These are phyloP conservation scores for Choanephora cucurbitarum DNA, from an alignment of 371 early-diverging fungal genomes.

Conservation along the genomic window DNA sequence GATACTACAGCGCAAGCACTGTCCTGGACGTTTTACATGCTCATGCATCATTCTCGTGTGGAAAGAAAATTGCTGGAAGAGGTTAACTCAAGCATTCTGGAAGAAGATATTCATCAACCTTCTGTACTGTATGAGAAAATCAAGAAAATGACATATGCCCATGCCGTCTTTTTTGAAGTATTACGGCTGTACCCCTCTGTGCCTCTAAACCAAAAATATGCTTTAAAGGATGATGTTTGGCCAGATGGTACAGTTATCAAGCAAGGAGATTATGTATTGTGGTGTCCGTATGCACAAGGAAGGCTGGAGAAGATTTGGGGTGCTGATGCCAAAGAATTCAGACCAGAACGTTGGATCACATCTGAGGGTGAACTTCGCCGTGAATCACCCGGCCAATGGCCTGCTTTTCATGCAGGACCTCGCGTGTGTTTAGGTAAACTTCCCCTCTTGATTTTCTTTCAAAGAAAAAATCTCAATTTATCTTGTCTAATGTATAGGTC, in stretches of 20 bases:
- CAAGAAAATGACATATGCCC: slow-evolving; percentile 57
- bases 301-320: slow-evolving; percentile 63
- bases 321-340: slow-evolving; percentile 54
- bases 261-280: slow-evolving; percentile 56
- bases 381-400: slow-evolving; percentile 41
- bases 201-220: slow-evolving; percentile 65
- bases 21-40: slow-evolving; percentile 68
- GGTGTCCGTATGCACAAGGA: slow-evolving; percentile 61
- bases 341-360: slow-evolving; percentile 65
- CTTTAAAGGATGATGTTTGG: slow-evolving; percentile 66
- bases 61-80: slow-evolving; percentile 62
- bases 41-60: slow-evolving; percentile 56
- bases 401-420: slow-evolving; percentile 71
- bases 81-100: no score
- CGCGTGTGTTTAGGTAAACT: slow-evolving; percentile 68
- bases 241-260: slow-evolving; percentile 69
- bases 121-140: slow-evolving; percentile 47
- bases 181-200: slow-evolving; percentile 77
- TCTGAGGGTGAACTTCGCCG: slow-evolving; percentile 39
- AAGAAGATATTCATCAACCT: no score
- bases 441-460: no score
- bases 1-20: slow-evolving; percentile 78
- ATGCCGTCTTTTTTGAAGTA: slow-evolving; percentile 65
- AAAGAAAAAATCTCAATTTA: no score
- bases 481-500: no score